Conservation (phyloP, 2,329 filamentous ascomycete genomes). For the Coniella vitis region DNA sequence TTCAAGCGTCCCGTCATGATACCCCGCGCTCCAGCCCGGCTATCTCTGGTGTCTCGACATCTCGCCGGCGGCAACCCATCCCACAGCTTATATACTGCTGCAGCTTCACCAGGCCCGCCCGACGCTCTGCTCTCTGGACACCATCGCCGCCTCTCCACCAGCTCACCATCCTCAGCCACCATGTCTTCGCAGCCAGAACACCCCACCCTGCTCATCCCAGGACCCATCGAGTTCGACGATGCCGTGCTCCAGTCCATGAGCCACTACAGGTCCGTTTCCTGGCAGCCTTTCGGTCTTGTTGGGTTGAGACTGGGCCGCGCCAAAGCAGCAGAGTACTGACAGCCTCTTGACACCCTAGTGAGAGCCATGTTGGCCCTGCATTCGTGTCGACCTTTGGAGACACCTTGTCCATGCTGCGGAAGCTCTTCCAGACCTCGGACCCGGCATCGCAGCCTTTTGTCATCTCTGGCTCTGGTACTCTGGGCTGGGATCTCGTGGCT, state of each 20-base stretch:
- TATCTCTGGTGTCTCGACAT: slow-evolving; percentile 32
- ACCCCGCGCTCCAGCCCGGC: slow-evolving; percentile 26
- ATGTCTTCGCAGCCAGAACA: slow-evolving; percentile 59
- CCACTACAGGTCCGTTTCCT: slow-evolving; percentile 69
- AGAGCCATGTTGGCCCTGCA: slow-evolving; percentile 84
- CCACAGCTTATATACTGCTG: neutral
- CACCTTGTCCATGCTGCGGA: slow-evolving; percentile 76
- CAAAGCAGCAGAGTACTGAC: neutral
- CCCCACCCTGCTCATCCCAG: slow-evolving; percentile 83
- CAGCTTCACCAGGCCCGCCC: slow-evolving; percentile 22
- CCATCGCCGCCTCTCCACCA: slow-evolving; percentile 23
- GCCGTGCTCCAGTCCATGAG: slow-evolving; percentile 90
- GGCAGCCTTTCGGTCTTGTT: neutral
- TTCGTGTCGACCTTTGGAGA: slow-evolving; percentile 92
- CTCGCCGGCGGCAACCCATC: slow-evolving; percentile 20
- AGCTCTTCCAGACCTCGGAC: slow-evolving; percentile 88
- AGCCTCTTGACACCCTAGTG: slow-evolving; percentile 42
- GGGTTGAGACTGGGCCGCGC: too few species aligned
- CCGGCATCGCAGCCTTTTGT: slow-evolving; percentile 82
- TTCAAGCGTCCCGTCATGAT: slow-evolving; percentile 13
- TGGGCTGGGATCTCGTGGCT: slow-evolving; percentile 96
- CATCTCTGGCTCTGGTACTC: slow-evolving; percentile 87
- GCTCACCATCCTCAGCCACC: slow-evolving; percentile 24
- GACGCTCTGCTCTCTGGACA: slow-evolving; percentile 19
- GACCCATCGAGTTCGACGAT: slow-evolving; percentile 98